Conservation (phyloP, 345 rosid genomes). For the Theobroma cacao region DNA sequence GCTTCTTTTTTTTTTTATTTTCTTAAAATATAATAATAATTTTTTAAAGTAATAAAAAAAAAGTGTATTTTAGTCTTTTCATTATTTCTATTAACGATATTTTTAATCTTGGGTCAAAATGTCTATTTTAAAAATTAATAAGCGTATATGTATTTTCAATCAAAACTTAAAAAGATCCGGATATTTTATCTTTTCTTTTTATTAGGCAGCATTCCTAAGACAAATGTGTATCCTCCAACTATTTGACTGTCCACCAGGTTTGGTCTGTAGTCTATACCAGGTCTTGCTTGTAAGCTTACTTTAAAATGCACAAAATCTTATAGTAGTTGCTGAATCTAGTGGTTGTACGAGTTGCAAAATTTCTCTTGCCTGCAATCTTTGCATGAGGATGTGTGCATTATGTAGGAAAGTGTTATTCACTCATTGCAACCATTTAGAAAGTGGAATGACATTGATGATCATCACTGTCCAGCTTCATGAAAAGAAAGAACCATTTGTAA, state of each 20-base stretch:
- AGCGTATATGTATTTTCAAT: no score
- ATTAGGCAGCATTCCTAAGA: background rate
- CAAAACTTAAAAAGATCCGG: no score
- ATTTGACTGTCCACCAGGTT: background rate
- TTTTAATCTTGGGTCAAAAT: no score
- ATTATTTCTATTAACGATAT: no score
- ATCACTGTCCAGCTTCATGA: background rate
- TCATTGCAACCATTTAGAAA: background rate
- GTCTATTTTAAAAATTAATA: no score
- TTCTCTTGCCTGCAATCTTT: background rate
- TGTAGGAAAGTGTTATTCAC: background rate
- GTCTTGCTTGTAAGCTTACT: background rate
- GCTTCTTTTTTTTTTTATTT: no score
- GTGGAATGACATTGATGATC: background rate
- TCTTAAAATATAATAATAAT: no score
- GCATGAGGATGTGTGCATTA: background rate
- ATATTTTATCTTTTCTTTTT: no score
- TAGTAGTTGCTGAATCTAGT: background rate
- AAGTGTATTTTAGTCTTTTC: no score
- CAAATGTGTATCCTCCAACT: background rate
- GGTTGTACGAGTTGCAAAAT: background rate
- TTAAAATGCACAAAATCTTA: no score
- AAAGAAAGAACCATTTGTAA: background rate
- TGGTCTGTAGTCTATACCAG: background rate
- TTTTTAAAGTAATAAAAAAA: no score